Conservation (phyloP, 257 asterid genomes). For the Petunia axillaris region DNA sequence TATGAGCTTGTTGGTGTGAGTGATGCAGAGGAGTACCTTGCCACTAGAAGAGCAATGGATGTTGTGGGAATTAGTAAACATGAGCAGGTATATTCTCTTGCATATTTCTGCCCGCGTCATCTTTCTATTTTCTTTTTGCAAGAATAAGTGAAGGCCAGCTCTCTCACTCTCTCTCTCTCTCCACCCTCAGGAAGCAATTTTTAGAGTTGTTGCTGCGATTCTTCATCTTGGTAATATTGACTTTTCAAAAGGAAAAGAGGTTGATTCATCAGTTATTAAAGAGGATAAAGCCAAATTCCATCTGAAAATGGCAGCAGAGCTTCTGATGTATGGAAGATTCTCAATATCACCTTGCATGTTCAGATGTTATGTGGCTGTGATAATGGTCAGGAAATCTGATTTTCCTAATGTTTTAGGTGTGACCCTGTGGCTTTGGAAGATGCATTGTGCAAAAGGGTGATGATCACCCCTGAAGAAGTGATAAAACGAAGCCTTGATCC, state of each 20-base stretch:
- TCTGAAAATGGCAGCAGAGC: slow-evolving; percentile 84
- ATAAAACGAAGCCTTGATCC: slow-evolving; percentile 98
- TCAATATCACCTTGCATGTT: slow-evolving; percentile 36
- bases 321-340: slow-evolving; percentile 68
- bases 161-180: slow-evolving; percentile 15
- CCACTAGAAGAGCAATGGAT: slow-evolving; percentile 97
- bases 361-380: slow-evolving; percentile 38
- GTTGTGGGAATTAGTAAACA: slow-evolving; percentile 84
- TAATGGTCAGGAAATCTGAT: slow-evolving; percentile 36
- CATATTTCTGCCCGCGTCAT: slow-evolving; percentile 14
- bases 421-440: slow-evolving; percentile 85
- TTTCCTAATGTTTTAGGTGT: slow-evolving; percentile 61
- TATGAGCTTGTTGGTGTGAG: slow-evolving; percentile 76
- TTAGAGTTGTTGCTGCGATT: slow-evolving; percentile 93
- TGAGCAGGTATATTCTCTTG: slow-evolving; percentile 69
- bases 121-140: slow-evolving; percentile 21
- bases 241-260: slow-evolving; percentile 86
- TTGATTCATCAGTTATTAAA: slow-evolving; percentile 82
- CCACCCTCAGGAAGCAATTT: slow-evolving; percentile 81
- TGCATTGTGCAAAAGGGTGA: slow-evolving; percentile 95
- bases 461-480: slow-evolving; percentile 98
- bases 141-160: slow-evolving; percentile 20
- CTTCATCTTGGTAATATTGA: slow-evolving; percentile 94
- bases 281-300: slow-evolving; percentile 85
- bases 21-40: slow-evolving; percentile 91